phyloP scores from a whole-genome alignment of 768 basidiomycete genomes.

The Serpula lacrymans region DNA sequence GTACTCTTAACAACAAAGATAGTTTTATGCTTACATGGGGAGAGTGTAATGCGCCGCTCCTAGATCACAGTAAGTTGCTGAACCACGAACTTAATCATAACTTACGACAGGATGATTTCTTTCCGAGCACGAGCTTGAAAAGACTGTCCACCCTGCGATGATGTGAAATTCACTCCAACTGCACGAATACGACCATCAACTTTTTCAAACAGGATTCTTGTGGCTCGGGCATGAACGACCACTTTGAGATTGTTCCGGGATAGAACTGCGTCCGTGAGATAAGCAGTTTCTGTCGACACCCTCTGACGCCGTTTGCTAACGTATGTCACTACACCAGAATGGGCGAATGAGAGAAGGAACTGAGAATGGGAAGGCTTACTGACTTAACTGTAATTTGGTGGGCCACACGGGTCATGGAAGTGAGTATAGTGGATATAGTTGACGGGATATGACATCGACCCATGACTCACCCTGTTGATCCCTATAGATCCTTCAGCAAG shows the following conservation, averaged over 20 bases:
- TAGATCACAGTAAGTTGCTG: constrained; percentile 17
- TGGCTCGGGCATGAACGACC: constrained; percentile 52
- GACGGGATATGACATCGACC: no score
- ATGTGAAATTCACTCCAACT: constrained; percentile 59
- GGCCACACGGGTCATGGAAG: neutral
- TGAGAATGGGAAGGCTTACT: constrained; percentile 8
- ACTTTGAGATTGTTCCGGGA: constrained; percentile 64
- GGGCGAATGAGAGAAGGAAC: constrained; percentile 4
- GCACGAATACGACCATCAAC: constrained; percentile 41
- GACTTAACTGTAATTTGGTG: constrained; percentile 38
- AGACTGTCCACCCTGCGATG: constrained; percentile 29
- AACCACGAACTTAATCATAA: constrained; percentile 4
- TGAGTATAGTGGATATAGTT: no score
- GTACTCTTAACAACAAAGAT: neutral
- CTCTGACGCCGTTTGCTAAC: constrained; percentile 49
- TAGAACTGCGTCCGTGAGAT: constrained; percentile 63
- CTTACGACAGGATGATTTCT: constrained; percentile 63
- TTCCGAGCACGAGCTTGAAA: constrained; percentile 51
- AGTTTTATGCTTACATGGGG: constrained; percentile 46
- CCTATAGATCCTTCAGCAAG: constrained; percentile 55
- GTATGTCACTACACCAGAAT: constrained; percentile 56
- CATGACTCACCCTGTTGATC: constrained; percentile 48
- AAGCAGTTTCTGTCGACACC: constrained; percentile 63
- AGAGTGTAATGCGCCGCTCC: constrained; percentile 61
- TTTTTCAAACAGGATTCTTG: constrained; percentile 53